Evolutionary conservation across 1,139 yeast species (phyloP), one percentile per base, ranked within the genome.

Genomic region (Hansenula lynferdii): DNA sequence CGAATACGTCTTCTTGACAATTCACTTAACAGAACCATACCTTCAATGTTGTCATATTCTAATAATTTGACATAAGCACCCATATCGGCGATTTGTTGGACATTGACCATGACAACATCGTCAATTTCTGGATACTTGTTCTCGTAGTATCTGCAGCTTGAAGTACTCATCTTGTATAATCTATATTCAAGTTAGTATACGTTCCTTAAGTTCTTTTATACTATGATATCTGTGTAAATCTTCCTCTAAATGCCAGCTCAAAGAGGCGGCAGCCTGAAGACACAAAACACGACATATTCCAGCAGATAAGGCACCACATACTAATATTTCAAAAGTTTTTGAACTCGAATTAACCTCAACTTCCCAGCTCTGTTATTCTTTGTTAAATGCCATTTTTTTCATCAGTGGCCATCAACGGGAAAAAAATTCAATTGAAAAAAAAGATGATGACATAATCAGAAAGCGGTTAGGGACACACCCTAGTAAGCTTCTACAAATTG

Each of bases 71-170:
- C 99, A 61, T 89, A 89, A 15, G 96, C 96, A 42, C 96, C 97
- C 97, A 89, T 89, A 64, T 89, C 97, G 53, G 96, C 97, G 56
- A 89, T 89, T 64, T 89, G 96, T 71, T 87, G 96, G 57, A 92
- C 98, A 65, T 92, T 92, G 60, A 92, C 98, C 92, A 92, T 90
- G 49, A 92, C 97, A 53, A 92, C 95, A 64, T 94, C 98, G 55
- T 92, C 98, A 58, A 94, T 95, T 66, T 92, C 99, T 46, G 99
- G 99, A 71, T 83, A 92, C 66, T 90, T 90, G 78, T 90, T 92
- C 67, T 92, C 98, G 63, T 92, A 92, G 69, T 85, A 94, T 71
- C 99, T 83, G 72, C 97, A 90, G 64, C 86, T 81, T 38, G 95
- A 82, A 36, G 94, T 83, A 63, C 95, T 80, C 92, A 84, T 83